Base-by-base conservation (phyloP, 2,329 filamentous ascomycete species). In the Colletotrichum spaethianum region DNA sequence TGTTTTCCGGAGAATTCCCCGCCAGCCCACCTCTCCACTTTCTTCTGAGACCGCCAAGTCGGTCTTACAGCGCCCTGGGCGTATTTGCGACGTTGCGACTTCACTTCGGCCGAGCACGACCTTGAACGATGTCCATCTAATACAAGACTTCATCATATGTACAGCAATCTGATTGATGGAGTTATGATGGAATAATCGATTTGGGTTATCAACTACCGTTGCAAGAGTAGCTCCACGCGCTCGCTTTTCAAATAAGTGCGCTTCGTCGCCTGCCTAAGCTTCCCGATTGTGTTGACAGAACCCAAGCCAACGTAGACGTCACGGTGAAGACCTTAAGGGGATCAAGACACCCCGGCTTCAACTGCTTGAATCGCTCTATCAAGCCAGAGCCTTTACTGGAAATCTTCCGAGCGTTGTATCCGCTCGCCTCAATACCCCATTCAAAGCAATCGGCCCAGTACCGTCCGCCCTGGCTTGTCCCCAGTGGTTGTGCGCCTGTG, bases 381-480 rank as follows among this genome's bases (percentile, higher is more conserved):
- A 26, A 16, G 1, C 20, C 59, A 23, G 18, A 31, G 16, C 26
- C 9, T 59, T 12, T 59, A 23, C 23, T 18, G 4, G 33, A 23
- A 23, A 63, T 31, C 31, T 65, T 38, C 4, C 56, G 42, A 4
- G 50, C 67, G 46, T 70, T 48, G 33, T 70, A 70, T 36, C 68
- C 68, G 23, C 63, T 67, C n/a, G 68, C 63, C 56, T 70, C 66
- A n/a, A 67, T 56, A 14, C 68, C 68, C 68, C 68, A 70, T 26
- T 70, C 68, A 50, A 70, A 70, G 48, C 68, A 70, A 50, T 70
- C 63, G 6, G 68, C 63, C 63, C 63, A 70, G 1, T 48, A 33
- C 18, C 68, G 46, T 3, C 63, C 63, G 3, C 68, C 68, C 4
- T 48, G 44, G 20, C 55, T 55, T n/a, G 26, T n/a, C 0, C 48